Evolutionary conservation across 2,329 filamentous ascomycete species (phyloP).

Genomic region (Pseudocercospora vitis): DNA sequence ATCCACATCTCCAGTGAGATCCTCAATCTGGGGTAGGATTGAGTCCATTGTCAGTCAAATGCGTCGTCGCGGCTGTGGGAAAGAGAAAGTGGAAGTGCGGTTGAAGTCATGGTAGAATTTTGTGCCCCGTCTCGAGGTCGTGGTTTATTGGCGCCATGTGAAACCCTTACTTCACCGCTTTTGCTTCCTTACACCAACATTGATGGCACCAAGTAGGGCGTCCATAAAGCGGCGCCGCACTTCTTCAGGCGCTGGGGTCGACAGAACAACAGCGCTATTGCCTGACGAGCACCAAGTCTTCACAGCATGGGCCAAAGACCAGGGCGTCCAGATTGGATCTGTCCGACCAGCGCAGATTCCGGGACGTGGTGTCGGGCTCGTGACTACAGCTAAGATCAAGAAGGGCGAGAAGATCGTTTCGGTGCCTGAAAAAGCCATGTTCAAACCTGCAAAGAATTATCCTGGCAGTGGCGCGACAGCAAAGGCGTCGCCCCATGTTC

Average conservation of each 20-base stretch:
- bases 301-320: conserved; percentile 64
- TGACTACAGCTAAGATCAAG: conserved; percentile 66
- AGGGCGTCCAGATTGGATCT: conserved; percentile 67
- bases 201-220: conserved; percentile 7
- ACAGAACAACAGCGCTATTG: not conserved
- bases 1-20: conserved; percentile 71
- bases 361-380: conserved; percentile 74
- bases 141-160: not conserved
- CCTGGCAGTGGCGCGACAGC: not conserved
- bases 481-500: conserved; percentile 55
- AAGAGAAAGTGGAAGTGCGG: too few species aligned
- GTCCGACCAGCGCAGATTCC: conserved; percentile 67
- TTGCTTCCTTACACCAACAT: not conserved
- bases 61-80: too few species aligned
- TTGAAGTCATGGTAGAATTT: too few species aligned
- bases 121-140: not conserved
- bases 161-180: not conserved
- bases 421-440: conserved; percentile 63
- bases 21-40: conserved; percentile 66
- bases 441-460: conserved; percentile 52
- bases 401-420: conserved; percentile 62
- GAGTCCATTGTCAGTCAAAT: too few species aligned
- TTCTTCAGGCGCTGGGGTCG: not conserved
- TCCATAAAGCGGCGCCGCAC: conserved; percentile 15
- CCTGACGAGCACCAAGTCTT: conserved; percentile 54